Evolutionary conservation across 805 yeast species (phyloP), one percentile per base, ranked within the genome.

Genomic region (Candida schatavii): DNA sequence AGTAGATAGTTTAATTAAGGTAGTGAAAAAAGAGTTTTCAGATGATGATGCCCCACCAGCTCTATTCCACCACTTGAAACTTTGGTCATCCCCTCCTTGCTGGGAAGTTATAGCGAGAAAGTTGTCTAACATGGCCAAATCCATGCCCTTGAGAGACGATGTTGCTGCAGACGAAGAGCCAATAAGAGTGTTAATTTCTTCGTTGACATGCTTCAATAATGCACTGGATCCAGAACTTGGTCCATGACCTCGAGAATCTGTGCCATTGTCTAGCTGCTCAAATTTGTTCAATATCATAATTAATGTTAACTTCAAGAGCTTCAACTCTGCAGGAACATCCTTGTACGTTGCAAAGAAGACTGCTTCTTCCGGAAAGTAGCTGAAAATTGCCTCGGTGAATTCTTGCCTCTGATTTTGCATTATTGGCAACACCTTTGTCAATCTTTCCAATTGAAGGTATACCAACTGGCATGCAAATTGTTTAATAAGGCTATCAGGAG

Each of bases 31-130:
- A 0, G 95, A 81, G 42, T 73, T 70, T 14, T 68, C 66, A 1
- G 62, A 54, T 5, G 66, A 37, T 1, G 48, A 36, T n/a, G n/a
- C n/a, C n/a, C n/a, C n/a, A 29, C 32, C 32, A 25, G 71, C 45
- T 21, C 75, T 65, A 55, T 78, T 83, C 89, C 93, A 89, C 96
- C 96, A 90, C 60, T 82, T 86, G 25, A 80, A 71, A 39, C 76
- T 79, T 3, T 48, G 52, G 17, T 56, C 57, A 29, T 51, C 47
- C 20, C 45, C 49, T 18, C 18, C 20, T 36, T 81, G 77, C 47
- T 80, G 87, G 10, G 83, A 64, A 45, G 80, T 81, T 32, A 66
- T 60, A 2, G 64, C 46, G 47, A 89, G 68, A 44, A 77, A 78
- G 35, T 73, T 72, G 47, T 83, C 84, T 33, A 85, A 62, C 21